Percentiles rank a stretch among this genome's conserved stretches.
Evolutionary conservation across 2,329 filamentous ascomycete genomes (phyloP).

Genomic region (Neopestalotiopsis sp.): DNA sequence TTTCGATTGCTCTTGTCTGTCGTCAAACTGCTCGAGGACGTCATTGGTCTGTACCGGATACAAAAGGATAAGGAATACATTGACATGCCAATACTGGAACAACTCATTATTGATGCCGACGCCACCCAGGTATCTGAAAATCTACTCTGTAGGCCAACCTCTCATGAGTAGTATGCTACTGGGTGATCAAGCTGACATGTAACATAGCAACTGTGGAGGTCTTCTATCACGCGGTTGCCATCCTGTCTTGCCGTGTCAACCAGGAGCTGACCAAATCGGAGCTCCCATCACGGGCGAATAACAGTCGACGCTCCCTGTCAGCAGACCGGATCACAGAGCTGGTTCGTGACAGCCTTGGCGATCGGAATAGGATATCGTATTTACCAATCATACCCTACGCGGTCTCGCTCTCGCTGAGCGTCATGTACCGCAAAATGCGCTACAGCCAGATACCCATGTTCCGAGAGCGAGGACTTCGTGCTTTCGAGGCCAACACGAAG

Average conservation of each 20-base stretch:
- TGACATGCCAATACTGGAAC: slow-evolving; percentile 62
- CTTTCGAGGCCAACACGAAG: slow-evolving; percentile 60
- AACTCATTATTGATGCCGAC: slow-evolving; percentile 60
- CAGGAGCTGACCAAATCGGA: slow-evolving; percentile 38
- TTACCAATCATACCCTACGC: slow-evolving; percentile 68
- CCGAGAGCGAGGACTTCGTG: slow-evolving; percentile 57
- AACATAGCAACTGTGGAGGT: slow-evolving; percentile 62
- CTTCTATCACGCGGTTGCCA: slow-evolving; percentile 69
- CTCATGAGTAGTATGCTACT: background rate
- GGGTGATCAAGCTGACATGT: slow-evolving; percentile 27
- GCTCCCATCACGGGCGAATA: slow-evolving; percentile 54
- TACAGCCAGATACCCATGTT: slow-evolving; percentile 66
- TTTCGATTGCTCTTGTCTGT: slow-evolving; percentile 64
- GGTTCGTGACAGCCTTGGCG: slow-evolving; percentile 56
- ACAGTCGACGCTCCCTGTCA: slow-evolving; percentile 62
- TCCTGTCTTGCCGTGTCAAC: slow-evolving; percentile 64
- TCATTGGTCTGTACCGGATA: slow-evolving; percentile 66
- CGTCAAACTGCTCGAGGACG: slow-evolving; percentile 60
- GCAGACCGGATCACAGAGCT: slow-evolving; percentile 63
- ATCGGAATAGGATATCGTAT: slow-evolving; percentile 41
- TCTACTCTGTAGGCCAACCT: slow-evolving; percentile 50
- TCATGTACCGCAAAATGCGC: slow-evolving; percentile 69
- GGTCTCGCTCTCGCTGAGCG: slow-evolving; percentile 64
- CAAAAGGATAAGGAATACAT: slow-evolving; percentile 55
- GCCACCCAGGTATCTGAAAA: slow-evolving; percentile 55